Evolutionary conservation across 352 stramenopile species (phyloP).

Genomic region (Phytophthora niederhauseri): DNA sequence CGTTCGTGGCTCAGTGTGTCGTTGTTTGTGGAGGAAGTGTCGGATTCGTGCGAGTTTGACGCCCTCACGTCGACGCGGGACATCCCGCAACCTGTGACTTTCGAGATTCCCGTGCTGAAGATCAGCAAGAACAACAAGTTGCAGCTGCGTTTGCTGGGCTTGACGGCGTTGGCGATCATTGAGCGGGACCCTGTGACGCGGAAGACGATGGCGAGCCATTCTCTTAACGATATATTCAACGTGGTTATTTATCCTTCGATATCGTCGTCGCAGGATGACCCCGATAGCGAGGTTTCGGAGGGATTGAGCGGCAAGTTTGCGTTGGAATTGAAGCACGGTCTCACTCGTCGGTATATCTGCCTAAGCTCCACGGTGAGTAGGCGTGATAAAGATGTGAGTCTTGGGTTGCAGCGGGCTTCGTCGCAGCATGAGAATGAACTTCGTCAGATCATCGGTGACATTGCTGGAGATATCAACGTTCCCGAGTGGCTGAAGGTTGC

Average conservation of each 20-base stretch:
- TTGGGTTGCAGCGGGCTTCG: constrained; percentile 63
- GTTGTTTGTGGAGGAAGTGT: constrained; percentile 85
- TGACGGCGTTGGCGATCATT: constrained; percentile 73
- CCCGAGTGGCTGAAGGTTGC: constrained; percentile 77
- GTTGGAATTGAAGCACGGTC: constrained; percentile 82
- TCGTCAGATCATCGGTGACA: constrained; percentile 70
- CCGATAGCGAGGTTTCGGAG: constrained; percentile 51
- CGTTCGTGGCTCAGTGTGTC: constrained; percentile 85
- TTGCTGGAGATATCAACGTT: constrained; percentile 62
- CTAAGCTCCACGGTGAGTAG: constrained; percentile 64
- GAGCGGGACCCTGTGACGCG: constrained; percentile 78
- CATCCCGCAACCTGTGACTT: constrained; percentile 80
- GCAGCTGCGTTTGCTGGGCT: constrained; percentile 72
- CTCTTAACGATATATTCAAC: constrained; percentile 86
- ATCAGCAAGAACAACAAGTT: constrained; percentile 86
- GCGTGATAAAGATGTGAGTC: constrained; percentile 78
- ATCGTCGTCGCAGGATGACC: constrained; percentile 63
- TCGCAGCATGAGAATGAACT: constrained; percentile 71
- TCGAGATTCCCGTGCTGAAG: constrained; percentile 87
- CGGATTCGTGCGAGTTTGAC: constrained; percentile 86
- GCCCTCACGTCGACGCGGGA: constrained; percentile 76
- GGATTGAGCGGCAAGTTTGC: constrained; percentile 81
- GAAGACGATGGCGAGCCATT: constrained; percentile 67
- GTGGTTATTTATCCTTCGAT: constrained; percentile 88
- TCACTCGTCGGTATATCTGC: constrained; percentile 79